Evolutionary conservation across 768 basidiomycete species (phyloP).

Genomic region (Nidula microcarpa): DNA sequence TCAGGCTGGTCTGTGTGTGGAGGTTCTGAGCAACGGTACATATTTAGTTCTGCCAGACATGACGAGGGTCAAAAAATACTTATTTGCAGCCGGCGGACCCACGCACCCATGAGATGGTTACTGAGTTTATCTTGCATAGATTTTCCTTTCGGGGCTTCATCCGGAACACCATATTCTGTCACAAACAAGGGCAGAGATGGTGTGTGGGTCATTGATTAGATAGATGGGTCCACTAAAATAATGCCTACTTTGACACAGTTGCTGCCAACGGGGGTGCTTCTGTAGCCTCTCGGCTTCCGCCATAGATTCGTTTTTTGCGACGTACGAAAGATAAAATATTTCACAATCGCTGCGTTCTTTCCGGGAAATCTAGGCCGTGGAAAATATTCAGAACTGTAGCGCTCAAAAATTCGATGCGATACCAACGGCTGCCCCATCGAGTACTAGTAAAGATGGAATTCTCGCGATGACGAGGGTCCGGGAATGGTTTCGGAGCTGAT

Average conservation of each 20-base stretch:
- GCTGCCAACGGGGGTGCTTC: constrained; percentile 63
- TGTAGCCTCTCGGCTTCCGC: constrained; percentile 39
- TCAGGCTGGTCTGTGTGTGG: constrained; percentile 1
- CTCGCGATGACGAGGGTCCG: constrained; percentile 67
- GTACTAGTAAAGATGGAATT: constrained; percentile 53
- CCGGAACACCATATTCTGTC: constrained; percentile 58
- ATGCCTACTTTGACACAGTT: constrained; percentile 58
- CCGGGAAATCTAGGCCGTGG: constrained; percentile 49
- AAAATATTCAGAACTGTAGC: not conserved
- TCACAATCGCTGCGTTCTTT: constrained; percentile 81
- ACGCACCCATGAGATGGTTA: constrained; percentile 55
- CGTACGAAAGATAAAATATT: constrained; percentile 72
- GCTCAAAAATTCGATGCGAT: constrained; percentile 3
- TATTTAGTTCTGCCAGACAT: constrained; percentile 12
- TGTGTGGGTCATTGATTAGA: too few species aligned
- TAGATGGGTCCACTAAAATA: too few species aligned
- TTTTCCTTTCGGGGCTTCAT: constrained; percentile 23
- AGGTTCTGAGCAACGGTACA: constrained; percentile 14
- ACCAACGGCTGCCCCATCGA: constrained; percentile 58
- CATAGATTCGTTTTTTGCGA: constrained; percentile 42
- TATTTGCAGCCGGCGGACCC: not conserved
- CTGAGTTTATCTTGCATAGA: constrained; percentile 49
- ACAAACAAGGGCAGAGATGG: not conserved
- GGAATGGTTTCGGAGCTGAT: constrained; percentile 29
- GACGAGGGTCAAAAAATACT: too few species aligned